Evolutionary conservation across 2,329 filamentous ascomycete species (phyloP), one percentile per base, ranked within the genome.

Genomic region (Tolypocladium cylindrosporum): DNA sequence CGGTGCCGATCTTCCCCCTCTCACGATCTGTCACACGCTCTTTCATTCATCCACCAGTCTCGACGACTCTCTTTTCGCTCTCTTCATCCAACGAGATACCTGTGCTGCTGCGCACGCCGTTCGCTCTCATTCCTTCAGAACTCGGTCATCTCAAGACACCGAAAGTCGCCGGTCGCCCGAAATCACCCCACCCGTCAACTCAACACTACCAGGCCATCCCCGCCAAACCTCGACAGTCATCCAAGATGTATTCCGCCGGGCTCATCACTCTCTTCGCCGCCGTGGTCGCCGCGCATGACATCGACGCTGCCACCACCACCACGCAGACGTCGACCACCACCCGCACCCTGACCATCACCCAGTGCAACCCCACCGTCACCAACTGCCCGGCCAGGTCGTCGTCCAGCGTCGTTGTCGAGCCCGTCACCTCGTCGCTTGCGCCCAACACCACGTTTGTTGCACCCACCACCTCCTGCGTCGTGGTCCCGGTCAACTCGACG

Each of bases 211-310:
- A 40, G 55, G 52, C 54, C 37, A 45, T 43, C 19, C 31, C 42
- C 36, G 24, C 37, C 31, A 42, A 36, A 50, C 55, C 9, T 34
- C 11, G 11, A 34, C n/a, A 0, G 62, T 59, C 53, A 8, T 27
- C 16, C 74, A 77, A 69, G 62, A 80, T 80, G 77, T 75, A 74
- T 66, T 73, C 76, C 72, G 70, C 75, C 62, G 69, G 67, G 66
- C 63, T 78, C 68, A 61, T 77, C 65, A 64, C 72, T 61, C 62
- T 77, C 62, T 61, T 78, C 63, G 74, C 75, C 64, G 72, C 72
- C 63, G 64, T 69, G 59, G 70, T 71, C 68, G 72, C 73, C 58
- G 69, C 75, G 54, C 71, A 71, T 55, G 67, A 69, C 61, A 72
- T 72, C 59, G 66, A 67, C 31, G 53, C 53, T 60, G 61, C 45